Evolutionary conservation across 2,329 filamentous ascomycete genomes (phyloP).

Genomic region (Niveomyces coronatus): DNA sequence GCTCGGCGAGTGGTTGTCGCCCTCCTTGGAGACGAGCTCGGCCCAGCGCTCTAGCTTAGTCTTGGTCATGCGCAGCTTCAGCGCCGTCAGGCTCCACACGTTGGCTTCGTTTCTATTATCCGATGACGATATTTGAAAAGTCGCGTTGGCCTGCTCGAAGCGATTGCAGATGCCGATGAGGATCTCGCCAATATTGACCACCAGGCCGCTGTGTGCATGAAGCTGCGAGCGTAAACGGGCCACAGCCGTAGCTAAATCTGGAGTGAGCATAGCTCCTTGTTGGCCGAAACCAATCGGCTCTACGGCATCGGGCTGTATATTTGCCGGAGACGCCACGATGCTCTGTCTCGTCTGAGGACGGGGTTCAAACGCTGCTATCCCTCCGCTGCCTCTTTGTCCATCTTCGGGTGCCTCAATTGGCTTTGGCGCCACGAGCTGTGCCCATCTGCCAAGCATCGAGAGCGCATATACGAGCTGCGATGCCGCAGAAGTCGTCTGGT

Average conservation of each 20-base stretch:
- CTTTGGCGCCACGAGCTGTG: slow-evolving; percentile 32
- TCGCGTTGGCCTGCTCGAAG: slow-evolving; percentile 33
- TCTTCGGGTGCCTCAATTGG: slow-evolving; percentile 9
- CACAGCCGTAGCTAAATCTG: slow-evolving; percentile 29
- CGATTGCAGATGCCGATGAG: slow-evolving; percentile 29
- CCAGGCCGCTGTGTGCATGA: slow-evolving; percentile 32
- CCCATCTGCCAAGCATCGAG: slow-evolving; percentile 41
- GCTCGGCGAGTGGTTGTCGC: slow-evolving; percentile 14
- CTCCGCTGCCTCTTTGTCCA: slow-evolving; percentile 1
- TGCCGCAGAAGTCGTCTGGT: slow-evolving; percentile 34
- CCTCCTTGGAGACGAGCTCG: slow-evolving; percentile 31
- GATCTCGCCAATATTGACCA: slow-evolving; percentile 34
- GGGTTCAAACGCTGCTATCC: slow-evolving; percentile 7
- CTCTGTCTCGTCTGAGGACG: background rate
- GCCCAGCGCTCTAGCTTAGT: slow-evolving; percentile 37
- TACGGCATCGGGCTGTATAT: background rate
- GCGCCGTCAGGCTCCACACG: slow-evolving; percentile 37
- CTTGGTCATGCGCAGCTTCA: slow-evolving; percentile 36
- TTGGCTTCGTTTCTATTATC: slow-evolving; percentile 31
- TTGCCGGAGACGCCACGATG: slow-evolving; percentile 3
- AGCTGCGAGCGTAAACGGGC: slow-evolving; percentile 31
- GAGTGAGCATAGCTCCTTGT: slow-evolving; percentile 20
- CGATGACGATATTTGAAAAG: slow-evolving; percentile 21
- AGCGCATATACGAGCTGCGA: slow-evolving; percentile 40
- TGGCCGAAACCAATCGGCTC: background rate